Evolutionary conservation across 371 early-diverging fungal species (phyloP), one percentile per base, ranked within the genome.

Genomic region (Mucor ambiguus): DNA sequence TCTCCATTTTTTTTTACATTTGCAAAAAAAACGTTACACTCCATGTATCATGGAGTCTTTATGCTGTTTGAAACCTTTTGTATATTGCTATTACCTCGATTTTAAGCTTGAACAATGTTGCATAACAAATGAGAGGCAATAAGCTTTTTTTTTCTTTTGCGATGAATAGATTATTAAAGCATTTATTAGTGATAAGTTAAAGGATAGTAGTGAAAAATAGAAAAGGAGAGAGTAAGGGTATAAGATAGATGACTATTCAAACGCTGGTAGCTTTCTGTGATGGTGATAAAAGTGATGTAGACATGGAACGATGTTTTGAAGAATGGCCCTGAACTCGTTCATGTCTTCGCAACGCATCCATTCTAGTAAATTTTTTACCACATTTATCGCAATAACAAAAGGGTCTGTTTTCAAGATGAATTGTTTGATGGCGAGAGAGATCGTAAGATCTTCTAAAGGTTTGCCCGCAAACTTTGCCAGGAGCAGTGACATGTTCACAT

Each of bases 341-440:
- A 68, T 82, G 82, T 29, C 82, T 71, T 43, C 82, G 71, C n/a
- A 82, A 43, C 3, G 82, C 82, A 73, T 82, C 82, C 75, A 77
- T 79, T 8, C 82, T 59, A 37, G 82, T 82, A 59, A 82, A 82
- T 43, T 71, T 76, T 65, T 79, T 82, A 44, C 79, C 78, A 64
- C 82, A 82, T 57, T 73, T 70, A 28, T 73, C 61, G 37, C 82
- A 82, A 37, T 74, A 74, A 49, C 75, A 82, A 57, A 79, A 78
- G 0, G 79, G 78, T 33, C 82, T 61, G 41, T 82, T 79, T 56
- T 77, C 73, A 30, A 82, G 60, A 60, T 82, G 82, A 49, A 77
- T 82, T 0, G 78, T 76, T 65, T 82, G 79, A 63, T 82, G 82
- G 2, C 82, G 69, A 32, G 78, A 78, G 1, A 82, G 48, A 61